Base-by-base conservation (phyloP, 345 rosid species). In the Populus pruinosa region DNA sequence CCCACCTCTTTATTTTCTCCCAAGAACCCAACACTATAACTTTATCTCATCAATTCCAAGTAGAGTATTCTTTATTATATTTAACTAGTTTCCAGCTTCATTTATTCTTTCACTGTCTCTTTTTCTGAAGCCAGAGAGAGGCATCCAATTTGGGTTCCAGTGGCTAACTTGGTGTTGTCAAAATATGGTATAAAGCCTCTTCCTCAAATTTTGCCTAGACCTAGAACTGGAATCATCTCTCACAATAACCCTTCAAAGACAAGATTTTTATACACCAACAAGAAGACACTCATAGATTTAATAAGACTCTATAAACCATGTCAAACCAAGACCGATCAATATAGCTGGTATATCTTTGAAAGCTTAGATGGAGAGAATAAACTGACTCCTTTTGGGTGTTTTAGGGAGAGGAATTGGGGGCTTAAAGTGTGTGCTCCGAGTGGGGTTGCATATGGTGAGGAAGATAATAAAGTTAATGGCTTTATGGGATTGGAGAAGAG, bases 181-280 rank as follows among this genome's bases (percentile, higher is more conserved):
- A 88, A 92, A 89, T 90, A 91, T 84, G 97, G 97, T 8, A 64
- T 90, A 70, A 89, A 85, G 84, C 94, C 95, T 20, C 90, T 87
- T 44, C 91, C 94, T 75, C 80, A 70, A 56, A 8, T 82, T 74
- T 82, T 78, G 70, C 39, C 89, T 20, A 76, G 78, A 80, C 92
- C 86, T 81, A 78, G 84, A 83, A 78, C 83, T 70, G 88, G 75
- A 69, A 18, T 67, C 49, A 8, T 79, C 63, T 78, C 85, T n/a
- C 35, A 27, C 43, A 82, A 23, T 43, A 50, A 9, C 77, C 31
- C 35, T 21, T 72, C 67, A 73, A 84, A 80, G 63, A 74, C 70
- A 77, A 78, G 81, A 76, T 69, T 79, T 73, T 83, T 82, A 36
- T 36, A 27, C 56, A 25, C 56, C 2, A 56, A 56, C 61, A 76